Conservation (phyloP, 805 yeast species). For the Metschnikowia kunwiensis region DNA sequence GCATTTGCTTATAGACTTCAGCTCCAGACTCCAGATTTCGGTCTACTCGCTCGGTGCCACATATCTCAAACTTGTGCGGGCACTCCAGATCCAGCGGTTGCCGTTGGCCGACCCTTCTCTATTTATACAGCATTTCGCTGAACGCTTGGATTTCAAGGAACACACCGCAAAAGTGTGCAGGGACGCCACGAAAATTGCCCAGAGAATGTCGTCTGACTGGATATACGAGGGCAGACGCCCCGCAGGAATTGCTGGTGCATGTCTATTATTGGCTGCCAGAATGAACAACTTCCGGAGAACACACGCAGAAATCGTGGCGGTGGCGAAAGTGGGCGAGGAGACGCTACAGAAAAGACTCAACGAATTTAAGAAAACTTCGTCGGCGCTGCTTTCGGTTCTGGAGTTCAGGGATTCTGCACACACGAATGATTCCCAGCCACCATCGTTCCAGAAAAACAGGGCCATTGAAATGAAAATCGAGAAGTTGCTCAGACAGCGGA, state of each 20-base stretch:
- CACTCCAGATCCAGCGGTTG: constrained; percentile 67
- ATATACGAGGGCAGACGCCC: constrained; percentile 96
- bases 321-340: constrained; percentile 92
- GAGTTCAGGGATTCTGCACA: constrained; percentile 59
- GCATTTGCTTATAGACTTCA: constrained; percentile 94
- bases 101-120: constrained; percentile 94
- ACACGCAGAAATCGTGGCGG: constrained; percentile 90
- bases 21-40: constrained; percentile 82
- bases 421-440: constrained; percentile 65
- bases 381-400: constrained; percentile 69
- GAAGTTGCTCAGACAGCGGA: constrained; percentile 22
- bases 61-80: constrained; percentile 86
- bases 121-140: constrained; percentile 91
- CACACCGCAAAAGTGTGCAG: constrained; percentile 69
- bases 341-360: constrained; percentile 87
- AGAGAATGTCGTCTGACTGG: constrained; percentile 93
- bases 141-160: constrained; percentile 76
- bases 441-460: constrained; percentile 70
- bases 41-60: constrained; percentile 97
- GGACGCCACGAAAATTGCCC: constrained; percentile 85
- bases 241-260: constrained; percentile 98
- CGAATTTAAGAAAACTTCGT: constrained; percentile 77
- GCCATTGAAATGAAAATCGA: constrained; percentile 44
- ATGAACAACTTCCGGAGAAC: constrained; percentile 94
- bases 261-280: constrained; percentile 87